phyloP scores from a whole-genome alignment of 2,329 filamentous ascomycete genomes.

The Monosporascus sp. region DNA sequence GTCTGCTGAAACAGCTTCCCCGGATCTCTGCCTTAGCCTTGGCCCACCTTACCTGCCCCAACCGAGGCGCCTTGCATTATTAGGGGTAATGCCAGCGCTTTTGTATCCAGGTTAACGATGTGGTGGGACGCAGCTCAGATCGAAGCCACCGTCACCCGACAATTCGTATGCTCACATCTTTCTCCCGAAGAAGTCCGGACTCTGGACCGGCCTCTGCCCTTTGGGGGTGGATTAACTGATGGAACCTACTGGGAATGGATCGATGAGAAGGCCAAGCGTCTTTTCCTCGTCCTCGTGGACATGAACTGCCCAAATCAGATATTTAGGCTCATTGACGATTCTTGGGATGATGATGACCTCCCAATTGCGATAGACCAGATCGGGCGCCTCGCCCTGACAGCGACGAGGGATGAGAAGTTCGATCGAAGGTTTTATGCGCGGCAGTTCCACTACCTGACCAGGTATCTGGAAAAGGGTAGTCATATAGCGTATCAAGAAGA shows the following conservation, averaged over 20 bases:
- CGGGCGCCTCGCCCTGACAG: constrained; percentile 56
- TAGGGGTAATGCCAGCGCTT: constrained; percentile 20
- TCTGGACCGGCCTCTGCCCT: constrained; percentile 58
- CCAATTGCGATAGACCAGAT: constrained; percentile 64
- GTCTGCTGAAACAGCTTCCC: background rate
- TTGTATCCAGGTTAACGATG: constrained; percentile 30
- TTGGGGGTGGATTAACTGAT: constrained; percentile 65
- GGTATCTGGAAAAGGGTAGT: constrained; percentile 54
- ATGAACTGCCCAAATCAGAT: constrained; percentile 68
- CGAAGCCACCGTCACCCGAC: constrained; percentile 62
- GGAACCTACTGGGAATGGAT: constrained; percentile 79
- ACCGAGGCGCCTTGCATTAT: background rate
- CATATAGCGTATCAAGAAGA: constrained; percentile 61
- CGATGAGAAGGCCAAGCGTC: constrained; percentile 59
- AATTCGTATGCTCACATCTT: constrained; percentile 63
- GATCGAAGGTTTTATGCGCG: constrained; percentile 65
- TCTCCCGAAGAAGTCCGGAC: constrained; percentile 57
- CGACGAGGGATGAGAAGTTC: constrained; percentile 55
- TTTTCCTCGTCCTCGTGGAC: constrained; percentile 69
- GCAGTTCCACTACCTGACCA: constrained; percentile 68
- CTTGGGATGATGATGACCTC: constrained; percentile 72
- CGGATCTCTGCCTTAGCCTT: background rate
- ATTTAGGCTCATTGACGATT: constrained; percentile 69
- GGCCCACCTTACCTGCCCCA: constrained; percentile 9
- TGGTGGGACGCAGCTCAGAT: constrained; percentile 73